Percentiles rank a stretch among this genome's conserved stretches.
Evolutionary conservation across 2,329 filamentous ascomycete genomes (phyloP).

Genomic region (Aspergillus sojae): DNA sequence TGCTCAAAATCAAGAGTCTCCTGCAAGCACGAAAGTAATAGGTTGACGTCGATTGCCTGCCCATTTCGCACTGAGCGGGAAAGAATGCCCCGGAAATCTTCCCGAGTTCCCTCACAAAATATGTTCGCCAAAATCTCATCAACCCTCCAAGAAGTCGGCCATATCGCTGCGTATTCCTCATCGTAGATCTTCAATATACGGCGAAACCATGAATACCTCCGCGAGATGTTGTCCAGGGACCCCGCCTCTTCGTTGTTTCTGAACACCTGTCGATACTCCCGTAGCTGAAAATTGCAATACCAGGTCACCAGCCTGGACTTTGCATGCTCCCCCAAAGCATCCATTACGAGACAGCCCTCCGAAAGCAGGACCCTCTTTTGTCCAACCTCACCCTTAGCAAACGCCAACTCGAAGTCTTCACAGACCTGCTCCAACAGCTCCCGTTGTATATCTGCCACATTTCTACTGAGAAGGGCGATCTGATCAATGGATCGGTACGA

Average conservation of each 20-base stretch:
- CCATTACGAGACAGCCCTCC: constrained; percentile 91
- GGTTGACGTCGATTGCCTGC: constrained; percentile 82
- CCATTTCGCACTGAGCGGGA: constrained; percentile 84
- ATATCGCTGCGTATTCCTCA: constrained; percentile 85
- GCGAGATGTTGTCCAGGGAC: constrained; percentile 92
- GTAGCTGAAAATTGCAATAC: constrained; percentile 96
- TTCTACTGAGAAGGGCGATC: constrained; percentile 88
- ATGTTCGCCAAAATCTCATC: constrained; percentile 86
- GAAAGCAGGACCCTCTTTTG: constrained; percentile 70
- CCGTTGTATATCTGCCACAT: constrained; percentile 89
- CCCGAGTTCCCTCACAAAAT: constrained; percentile 92
- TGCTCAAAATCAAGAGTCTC: constrained; percentile 98
- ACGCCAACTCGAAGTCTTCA: constrained; percentile 95
- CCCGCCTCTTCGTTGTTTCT: constrained; percentile 95
- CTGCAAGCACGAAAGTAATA: constrained; percentile 85
- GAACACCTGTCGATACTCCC: constrained; percentile 95
- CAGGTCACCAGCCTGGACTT: constrained; percentile 81
- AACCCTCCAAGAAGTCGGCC: constrained; percentile 85
- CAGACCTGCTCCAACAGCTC: constrained; percentile 97
- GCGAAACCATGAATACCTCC: constrained; percentile 94
- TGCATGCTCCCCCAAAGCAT: constrained; percentile 87
- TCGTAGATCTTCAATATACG: constrained; percentile 95
- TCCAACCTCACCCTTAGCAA: constrained; percentile 81
- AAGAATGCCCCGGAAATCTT: constrained; percentile 92
- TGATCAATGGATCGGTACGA: constrained; percentile 97